Conservation (phyloP, 345 rosid species). For the Abelmoschus esculentus region DNA sequence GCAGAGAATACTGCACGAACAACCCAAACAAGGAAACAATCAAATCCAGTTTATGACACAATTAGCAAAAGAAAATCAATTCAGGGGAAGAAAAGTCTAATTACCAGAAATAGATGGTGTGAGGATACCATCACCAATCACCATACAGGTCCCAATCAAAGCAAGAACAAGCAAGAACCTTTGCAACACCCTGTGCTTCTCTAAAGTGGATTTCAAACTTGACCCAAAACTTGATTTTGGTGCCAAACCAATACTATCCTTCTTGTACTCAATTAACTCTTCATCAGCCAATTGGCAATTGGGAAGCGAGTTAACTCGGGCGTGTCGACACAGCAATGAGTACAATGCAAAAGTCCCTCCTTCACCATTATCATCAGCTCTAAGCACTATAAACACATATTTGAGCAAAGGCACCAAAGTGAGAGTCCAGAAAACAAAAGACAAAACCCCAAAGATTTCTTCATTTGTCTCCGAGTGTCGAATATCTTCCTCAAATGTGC, state of each 20-base stretch:
- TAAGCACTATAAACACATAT: constrained; percentile 71
- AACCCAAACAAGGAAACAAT: constrained; percentile 10
- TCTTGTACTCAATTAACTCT: constrained; percentile 59
- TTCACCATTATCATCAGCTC: constrained; percentile 88
- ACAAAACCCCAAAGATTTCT: constrained; percentile 81
- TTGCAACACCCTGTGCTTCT: constrained; percentile 60
- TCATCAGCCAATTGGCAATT: constrained; percentile 80
- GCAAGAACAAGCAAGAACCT: constrained; percentile 69
- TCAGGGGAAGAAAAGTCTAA: not conserved
- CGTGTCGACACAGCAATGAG: constrained; percentile 67
- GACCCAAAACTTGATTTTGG: constrained; percentile 26
- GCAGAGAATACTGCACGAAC: constrained; percentile 70
- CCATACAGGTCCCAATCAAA: constrained; percentile 88
- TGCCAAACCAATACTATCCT: constrained; percentile 17
- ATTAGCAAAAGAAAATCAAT: not conserved
- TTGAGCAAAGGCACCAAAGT: constrained; percentile 66
- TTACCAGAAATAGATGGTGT: constrained; percentile 85
- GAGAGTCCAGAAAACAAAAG: constrained; percentile 78
- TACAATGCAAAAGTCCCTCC: constrained; percentile 88
- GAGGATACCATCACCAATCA: constrained; percentile 82
- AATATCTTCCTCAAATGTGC: constrained; percentile 76
- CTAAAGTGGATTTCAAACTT: constrained; percentile 54
- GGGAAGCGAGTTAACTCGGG: constrained; percentile 68
- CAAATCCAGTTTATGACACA: constrained; percentile 1
- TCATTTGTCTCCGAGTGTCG: constrained; percentile 73